Evolutionary conservation across 225 moss, liverwort and hornwort genomes (phyloP).

Genomic region (Bryoerythrophyllum caledonicum): DNA sequence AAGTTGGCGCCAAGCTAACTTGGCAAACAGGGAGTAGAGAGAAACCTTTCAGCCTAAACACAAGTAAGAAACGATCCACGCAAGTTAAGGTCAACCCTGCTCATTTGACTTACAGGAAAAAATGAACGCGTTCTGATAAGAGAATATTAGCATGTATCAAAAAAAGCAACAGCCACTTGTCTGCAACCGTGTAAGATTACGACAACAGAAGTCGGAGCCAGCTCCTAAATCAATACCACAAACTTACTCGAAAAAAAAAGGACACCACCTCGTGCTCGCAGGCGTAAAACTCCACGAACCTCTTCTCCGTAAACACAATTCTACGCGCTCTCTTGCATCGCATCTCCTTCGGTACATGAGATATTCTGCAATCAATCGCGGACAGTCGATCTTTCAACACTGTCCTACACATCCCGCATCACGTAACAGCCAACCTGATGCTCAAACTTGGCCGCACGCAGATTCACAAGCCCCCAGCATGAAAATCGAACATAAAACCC

Average conservation of each 20-base stretch:
- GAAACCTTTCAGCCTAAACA: constrained; percentile 35
- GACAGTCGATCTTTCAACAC: not conserved
- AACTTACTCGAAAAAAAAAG: constrained; percentile 46
- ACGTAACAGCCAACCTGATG: not conserved
- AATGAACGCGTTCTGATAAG: constrained; percentile 4
- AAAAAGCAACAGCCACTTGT: constrained; percentile 1
- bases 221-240: not conserved
- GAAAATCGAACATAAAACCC: constrained; percentile 13
- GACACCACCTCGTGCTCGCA: constrained; percentile 57
- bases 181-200: not conserved
- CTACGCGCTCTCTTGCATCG: constrained; percentile 47
- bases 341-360: constrained; percentile 47
- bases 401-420: not conserved
- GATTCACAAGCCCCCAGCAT: constrained; percentile 13
- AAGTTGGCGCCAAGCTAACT: constrained; percentile 69
- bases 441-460: not conserved
- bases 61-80: constrained; percentile 12
- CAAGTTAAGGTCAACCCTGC: not conserved
- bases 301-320: constrained; percentile 55
- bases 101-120: constrained; percentile 2
- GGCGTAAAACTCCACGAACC: constrained; percentile 57
- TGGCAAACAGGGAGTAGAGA: constrained; percentile 49
- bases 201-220: not conserved
- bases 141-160: not conserved
- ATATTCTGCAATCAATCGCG: constrained; percentile 37